phyloP scores from a whole-genome alignment of 768 basidiomycete genomes.

The Ramaria sp. region DNA sequence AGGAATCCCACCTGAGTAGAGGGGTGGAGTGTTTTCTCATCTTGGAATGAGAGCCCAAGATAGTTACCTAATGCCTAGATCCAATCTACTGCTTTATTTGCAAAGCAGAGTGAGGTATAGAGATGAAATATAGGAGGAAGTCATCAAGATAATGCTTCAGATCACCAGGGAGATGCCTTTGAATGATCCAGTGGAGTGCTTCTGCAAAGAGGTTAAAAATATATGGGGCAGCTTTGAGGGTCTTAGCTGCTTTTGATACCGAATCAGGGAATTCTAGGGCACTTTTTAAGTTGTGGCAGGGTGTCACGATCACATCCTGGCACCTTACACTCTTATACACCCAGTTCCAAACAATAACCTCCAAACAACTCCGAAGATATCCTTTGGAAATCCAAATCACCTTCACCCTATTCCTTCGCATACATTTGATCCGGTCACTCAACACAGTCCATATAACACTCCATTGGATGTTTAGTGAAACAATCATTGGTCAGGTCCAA shows the following conservation, averaged over 20 bases:
- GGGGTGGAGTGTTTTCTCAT: slow-evolving; percentile 17
- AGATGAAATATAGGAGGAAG: slow-evolving; percentile 18
- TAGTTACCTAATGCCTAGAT: slow-evolving; percentile 17
- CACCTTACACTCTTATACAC: too few relatives aligned
- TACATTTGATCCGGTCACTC: too few relatives aligned
- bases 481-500: too few relatives aligned
- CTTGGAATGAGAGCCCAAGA: slow-evolving; percentile 23
- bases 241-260: too few relatives aligned
- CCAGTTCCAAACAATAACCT: too few relatives aligned
- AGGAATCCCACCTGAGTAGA: slow-evolving; percentile 13
- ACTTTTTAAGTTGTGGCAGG: too few relatives aligned
- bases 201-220: slow-evolving; percentile 32
- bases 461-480: too few relatives aligned
- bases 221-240: slow-evolving; percentile 25
- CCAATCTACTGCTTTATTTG: slow-evolving; percentile 20
- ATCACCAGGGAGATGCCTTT: slow-evolving; percentile 18
- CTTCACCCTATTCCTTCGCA: too few relatives aligned
- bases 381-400: slow-evolving; percentile 11
- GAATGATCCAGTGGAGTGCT: slow-evolving; percentile 31
- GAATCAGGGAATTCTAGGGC: too few relatives aligned
- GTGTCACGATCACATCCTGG: too few relatives aligned
- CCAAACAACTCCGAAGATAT: slow-evolving; percentile 12
- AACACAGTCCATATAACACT: too few relatives aligned
- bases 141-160: slow-evolving; percentile 17
- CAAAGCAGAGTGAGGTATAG: neutral